Evolutionary conservation across 805 yeast species (phyloP).

Genomic region (Wickerhamomyces tratensis): DNA sequence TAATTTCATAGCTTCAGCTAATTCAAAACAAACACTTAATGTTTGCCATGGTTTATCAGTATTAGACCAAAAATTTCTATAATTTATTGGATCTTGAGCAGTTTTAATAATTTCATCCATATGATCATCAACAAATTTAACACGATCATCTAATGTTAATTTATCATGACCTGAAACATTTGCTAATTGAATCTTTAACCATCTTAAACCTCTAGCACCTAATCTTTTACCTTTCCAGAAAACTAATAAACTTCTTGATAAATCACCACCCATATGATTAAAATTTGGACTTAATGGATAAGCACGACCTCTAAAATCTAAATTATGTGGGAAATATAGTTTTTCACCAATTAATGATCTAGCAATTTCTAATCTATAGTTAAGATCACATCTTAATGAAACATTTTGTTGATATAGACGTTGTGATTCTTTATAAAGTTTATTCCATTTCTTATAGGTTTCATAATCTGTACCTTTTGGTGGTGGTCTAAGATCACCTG

Average conservation of each 20-base stretch:
- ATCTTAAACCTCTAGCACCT: slow-evolving; percentile 54
- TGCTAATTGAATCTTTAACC: slow-evolving; percentile 72
- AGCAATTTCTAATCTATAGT: slow-evolving; percentile 91
- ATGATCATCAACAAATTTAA: slow-evolving; percentile 46
- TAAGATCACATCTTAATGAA: slow-evolving; percentile 88
- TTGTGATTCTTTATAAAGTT: slow-evolving; percentile 43
- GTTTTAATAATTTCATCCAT: slow-evolving; percentile 43
- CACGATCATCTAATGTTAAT: slow-evolving; percentile 56
- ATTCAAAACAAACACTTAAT: slow-evolving; percentile 58
- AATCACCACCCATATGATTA: slow-evolving; percentile 72
- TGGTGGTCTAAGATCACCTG: slow-evolving; percentile 43
- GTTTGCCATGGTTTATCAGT: slow-evolving; percentile 87
- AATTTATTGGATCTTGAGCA: slow-evolving; percentile 52
- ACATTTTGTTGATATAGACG: slow-evolving; percentile 58
- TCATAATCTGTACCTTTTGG: slow-evolving; percentile 61
- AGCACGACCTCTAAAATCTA: slow-evolving; percentile 80
- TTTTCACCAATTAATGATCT: slow-evolving; percentile 80
- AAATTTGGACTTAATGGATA: slow-evolving; percentile 76
- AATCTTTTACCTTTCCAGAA: slow-evolving; percentile 72
- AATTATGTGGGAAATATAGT: slow-evolving; percentile 70
- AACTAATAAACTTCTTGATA: slow-evolving; percentile 59
- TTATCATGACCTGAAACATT: slow-evolving; percentile 72
- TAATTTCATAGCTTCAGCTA: slow-evolving; percentile 48
- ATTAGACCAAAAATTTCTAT: slow-evolving; percentile 53
- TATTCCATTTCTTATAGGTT: slow-evolving; percentile 58